Conservation (phyloP, 495 filamentous ascomycete species). For the Sphaerosporella brunnea region DNA sequence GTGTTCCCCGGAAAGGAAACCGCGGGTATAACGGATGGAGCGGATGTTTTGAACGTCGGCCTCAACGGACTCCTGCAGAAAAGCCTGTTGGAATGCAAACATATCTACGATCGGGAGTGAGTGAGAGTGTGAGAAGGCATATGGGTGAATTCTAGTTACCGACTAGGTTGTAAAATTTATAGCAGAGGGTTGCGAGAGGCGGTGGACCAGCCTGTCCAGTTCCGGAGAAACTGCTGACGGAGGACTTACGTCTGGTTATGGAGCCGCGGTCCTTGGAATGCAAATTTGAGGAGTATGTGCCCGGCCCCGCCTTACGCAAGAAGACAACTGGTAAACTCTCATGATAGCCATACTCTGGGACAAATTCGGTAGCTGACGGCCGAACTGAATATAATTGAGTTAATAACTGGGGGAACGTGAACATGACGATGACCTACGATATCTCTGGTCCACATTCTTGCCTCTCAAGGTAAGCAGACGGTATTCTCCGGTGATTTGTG, state of each 20-base stretch:
- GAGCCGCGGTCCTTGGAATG: not conserved
- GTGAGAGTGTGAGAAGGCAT: not conserved
- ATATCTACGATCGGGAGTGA: conserved; percentile 7
- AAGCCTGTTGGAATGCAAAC: conserved; percentile 21
- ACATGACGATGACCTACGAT: not conserved
- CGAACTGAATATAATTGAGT: too few species aligned
- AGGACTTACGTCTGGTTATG: not conserved
- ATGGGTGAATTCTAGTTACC: conserved; percentile 7
- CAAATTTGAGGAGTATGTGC: conserved; percentile 11
- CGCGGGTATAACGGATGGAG: conserved; percentile 17
- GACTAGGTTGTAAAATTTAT: conserved; percentile 8
- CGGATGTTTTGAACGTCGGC: conserved; percentile 18
- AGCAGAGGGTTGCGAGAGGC: conserved; percentile 10
- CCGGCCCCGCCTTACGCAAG: conserved; percentile 12
- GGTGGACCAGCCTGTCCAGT: not conserved
- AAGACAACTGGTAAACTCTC: conserved; percentile 17
- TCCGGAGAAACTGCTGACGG: not conserved
- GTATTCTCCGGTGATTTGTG: conserved; percentile 8
- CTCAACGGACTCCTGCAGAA: conserved; percentile 17
- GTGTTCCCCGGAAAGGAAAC: conserved; percentile 14
- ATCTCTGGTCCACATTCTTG: conserved; percentile 10
- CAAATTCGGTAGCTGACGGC: conserved; percentile 10
- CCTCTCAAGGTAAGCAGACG: conserved; percentile 16
- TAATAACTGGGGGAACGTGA: not conserved
- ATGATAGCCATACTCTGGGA: conserved; percentile 20